Conservation (phyloP, 306 rosid species). For the Trifolium subterraneum region DNA sequence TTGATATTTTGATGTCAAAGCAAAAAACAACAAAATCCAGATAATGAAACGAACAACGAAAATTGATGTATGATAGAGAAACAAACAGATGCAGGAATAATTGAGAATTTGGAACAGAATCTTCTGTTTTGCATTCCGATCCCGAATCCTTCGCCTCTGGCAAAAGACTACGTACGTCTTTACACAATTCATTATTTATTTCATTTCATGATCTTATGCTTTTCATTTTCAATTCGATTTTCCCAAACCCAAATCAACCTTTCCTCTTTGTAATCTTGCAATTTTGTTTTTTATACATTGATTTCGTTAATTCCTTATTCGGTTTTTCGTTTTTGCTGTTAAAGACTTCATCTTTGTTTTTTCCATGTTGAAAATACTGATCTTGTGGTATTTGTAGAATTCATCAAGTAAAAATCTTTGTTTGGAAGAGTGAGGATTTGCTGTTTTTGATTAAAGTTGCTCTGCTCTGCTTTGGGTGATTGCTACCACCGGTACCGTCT, state of each 20-base stretch:
- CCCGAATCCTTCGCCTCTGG: background rate
- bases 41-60: too few species aligned
- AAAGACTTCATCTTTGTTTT: conserved; percentile 20
- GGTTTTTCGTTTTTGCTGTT: conserved; percentile 10
- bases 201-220: conserved; percentile 1
- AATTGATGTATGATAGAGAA: too few species aligned
- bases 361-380: conserved; percentile 13
- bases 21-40: too few species aligned
- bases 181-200: background rate
- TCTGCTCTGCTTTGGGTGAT: conserved; percentile 25
- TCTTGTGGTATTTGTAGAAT: conserved; percentile 23
- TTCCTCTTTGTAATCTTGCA: conserved; percentile 9
- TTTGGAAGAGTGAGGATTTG: conserved; percentile 37
- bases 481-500: conserved; percentile 34
- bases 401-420: conserved; percentile 34
- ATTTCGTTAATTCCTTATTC: conserved; percentile 7
- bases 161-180: background rate
- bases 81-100: too few species aligned
- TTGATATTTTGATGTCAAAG: too few species aligned
- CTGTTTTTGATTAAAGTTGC: conserved; percentile 11
- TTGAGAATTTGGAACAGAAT: too few species aligned
- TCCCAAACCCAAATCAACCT: background rate
- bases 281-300: conserved; percentile 16
- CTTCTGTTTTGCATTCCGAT: background rate
- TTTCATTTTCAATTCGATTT: conserved; percentile 17